Conservation (phyloP, 2,329 filamentous ascomycete species). For the Arachnopeziza araneosa region DNA sequence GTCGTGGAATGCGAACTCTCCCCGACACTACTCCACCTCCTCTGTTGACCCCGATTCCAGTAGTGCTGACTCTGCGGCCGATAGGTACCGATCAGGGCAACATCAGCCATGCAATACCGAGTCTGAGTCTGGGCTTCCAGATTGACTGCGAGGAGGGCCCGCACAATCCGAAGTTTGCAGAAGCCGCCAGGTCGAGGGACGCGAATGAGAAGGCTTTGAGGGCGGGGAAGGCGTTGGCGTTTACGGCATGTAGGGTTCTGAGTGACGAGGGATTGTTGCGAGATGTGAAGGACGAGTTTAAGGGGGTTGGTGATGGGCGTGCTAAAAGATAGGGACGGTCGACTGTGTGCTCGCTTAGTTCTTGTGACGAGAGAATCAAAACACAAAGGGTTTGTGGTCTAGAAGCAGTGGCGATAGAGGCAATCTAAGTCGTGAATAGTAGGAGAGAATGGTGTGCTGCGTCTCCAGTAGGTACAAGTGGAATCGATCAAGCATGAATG, state of each 20-base stretch:
- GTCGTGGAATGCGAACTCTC: too few species aligned
- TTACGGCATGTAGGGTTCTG: conserved; percentile 43
- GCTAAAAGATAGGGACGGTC: too few species aligned
- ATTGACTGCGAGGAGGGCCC: conserved; percentile 45
- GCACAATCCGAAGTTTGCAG: conserved; percentile 43
- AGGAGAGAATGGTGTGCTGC: not conserved
- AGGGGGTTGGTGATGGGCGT: conserved; percentile 11
- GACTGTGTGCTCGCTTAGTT: not conserved
- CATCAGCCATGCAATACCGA: conserved; percentile 52
- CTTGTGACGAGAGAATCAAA: not conserved
- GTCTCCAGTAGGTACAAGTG: not conserved
- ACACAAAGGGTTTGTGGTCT: not conserved
- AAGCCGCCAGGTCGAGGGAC: conserved; percentile 27
- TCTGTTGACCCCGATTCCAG: too few species aligned
- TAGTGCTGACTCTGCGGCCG: too few species aligned
- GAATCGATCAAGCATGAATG: not conserved
- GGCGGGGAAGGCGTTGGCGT: conserved; percentile 31
- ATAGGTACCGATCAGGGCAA: conserved; percentile 57
- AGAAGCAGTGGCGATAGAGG: too few species aligned
- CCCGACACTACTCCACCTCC: too few species aligned
- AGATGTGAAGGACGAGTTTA: conserved; percentile 38
- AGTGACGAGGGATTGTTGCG: conserved; percentile 37
- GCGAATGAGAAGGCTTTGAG: conserved; percentile 21
- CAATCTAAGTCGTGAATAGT: too few species aligned
- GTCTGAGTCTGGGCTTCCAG: conserved; percentile 46